Evolutionary conservation across 352 stramenopile species (phyloP).

Genomic region (Pythium dissotocum): DNA sequence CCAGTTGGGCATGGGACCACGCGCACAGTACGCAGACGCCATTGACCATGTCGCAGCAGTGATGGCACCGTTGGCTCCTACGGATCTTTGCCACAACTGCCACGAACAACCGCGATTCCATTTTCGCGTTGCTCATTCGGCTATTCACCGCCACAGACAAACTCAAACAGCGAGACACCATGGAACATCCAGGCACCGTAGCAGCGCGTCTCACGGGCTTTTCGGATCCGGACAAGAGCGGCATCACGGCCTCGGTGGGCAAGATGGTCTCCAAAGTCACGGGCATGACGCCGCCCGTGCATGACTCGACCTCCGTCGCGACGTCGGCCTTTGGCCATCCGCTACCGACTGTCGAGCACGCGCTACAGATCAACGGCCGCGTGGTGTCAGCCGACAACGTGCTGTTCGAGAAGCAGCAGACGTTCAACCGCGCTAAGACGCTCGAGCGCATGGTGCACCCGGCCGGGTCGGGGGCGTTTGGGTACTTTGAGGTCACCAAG

Average conservation of each 20-base stretch:
- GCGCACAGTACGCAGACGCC: neutral
- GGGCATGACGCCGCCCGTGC: slow-evolving; percentile 20
- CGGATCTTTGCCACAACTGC: neutral
- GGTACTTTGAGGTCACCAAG: slow-evolving; percentile 32
- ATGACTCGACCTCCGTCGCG: slow-evolving; percentile 31
- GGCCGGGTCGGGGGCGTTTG: slow-evolving; percentile 25
- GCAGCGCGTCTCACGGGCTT: slow-evolving; percentile 33
- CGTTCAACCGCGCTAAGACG: slow-evolving; percentile 41
- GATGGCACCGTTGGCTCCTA: neutral
- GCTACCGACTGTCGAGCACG: slow-evolving; percentile 32
- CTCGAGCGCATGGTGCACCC: slow-evolving; percentile 34
- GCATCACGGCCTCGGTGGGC: slow-evolving; percentile 20
- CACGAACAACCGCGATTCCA: neutral
- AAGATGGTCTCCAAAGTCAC: slow-evolving; percentile 29
- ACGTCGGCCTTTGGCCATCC: slow-evolving; percentile 38
- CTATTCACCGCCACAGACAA: neutral
- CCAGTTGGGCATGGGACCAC: neutral
- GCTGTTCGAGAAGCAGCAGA: slow-evolving; percentile 40
- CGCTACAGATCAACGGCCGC: slow-evolving; percentile 34
- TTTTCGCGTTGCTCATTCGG: slow-evolving; percentile 6
- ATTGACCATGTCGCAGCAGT: neutral
- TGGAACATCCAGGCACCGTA: slow-evolving; percentile 35
- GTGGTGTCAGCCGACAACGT: slow-evolving; percentile 32
- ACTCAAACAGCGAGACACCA: slow-evolving; percentile 2
- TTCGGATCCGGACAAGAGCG: slow-evolving; percentile 24